phyloP scores from a whole-genome alignment of 78 protist genomes.

The Dictyostelium purpureum region DNA sequence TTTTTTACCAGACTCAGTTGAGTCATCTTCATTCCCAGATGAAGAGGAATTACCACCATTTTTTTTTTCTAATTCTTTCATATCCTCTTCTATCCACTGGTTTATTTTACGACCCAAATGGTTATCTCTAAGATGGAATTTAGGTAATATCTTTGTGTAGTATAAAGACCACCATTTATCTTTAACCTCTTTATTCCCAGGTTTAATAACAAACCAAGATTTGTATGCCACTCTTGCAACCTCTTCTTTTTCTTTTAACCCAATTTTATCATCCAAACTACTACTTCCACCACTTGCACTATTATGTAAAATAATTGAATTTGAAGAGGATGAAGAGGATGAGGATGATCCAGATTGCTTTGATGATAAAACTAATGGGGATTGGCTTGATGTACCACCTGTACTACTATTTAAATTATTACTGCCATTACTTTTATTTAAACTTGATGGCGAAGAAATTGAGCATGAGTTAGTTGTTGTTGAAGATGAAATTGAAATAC shows the following conservation, averaged over 20 bases:
- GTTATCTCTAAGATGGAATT: slow-evolving; percentile 53
- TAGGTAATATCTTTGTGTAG: slow-evolving; percentile 33
- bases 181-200: slow-evolving; percentile 60
- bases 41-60: neutral
- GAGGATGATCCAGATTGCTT: no score
- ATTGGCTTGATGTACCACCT: no score
- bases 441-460: neutral
- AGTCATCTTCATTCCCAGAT: neutral
- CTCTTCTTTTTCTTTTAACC: slow-evolving; percentile 56
- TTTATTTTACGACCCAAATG: slow-evolving; percentile 60
- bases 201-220: slow-evolving; percentile 42
- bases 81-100: slow-evolving; percentile 74
- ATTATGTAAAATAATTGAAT: neutral
- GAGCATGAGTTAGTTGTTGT: neutral
- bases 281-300: neutral
- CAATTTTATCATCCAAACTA: neutral
- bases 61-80: slow-evolving; percentile 44
- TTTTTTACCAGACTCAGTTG: slow-evolving; percentile 4
- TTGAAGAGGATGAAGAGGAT: neutral
- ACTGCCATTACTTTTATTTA: no score
- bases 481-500: neutral
- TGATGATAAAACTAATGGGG: no score
- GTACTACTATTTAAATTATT: no score
- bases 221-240: slow-evolving; percentile 52
- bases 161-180: slow-evolving; percentile 70